Evolutionary conservation across 2,329 filamentous ascomycete species (phyloP), one percentile per base, ranked within the genome.

Genomic region (Reticulascus tulasneorum): DNA sequence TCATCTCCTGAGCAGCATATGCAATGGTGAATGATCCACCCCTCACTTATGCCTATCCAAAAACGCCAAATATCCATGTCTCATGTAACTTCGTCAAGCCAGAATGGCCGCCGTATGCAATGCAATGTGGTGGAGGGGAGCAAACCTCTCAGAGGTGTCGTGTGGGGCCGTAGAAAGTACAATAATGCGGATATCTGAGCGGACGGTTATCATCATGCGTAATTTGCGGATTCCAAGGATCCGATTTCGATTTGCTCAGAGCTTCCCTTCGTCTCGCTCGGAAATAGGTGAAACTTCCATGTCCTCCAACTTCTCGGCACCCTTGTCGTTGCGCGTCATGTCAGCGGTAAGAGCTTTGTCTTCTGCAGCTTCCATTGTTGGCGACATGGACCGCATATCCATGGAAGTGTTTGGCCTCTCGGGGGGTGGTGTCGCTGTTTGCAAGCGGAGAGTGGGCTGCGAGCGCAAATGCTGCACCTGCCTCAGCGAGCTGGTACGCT

Each of bases 401-500:
- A 35, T 47, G 16, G 18, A 34, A 9, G 39, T 36, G 13, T 29
- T 31, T 2, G 37, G 19, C 7, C 32, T 29, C 16, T 40, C 37
- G 9, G 25, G 33, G 10, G 25, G 23, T 15, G 35, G 29, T 7
- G 29, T 25, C 18, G 19, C 46, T 11, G 23, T 30, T 15, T n/a
- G 11, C 4, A 22, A 34, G 23, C 21, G 44, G 5, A 42, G 28
- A 9, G 35, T 28, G n/a, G 41, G 32, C 13, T 33, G 38, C 4
- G 44, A 46, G 15, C 35, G 36, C 4, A 42, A 35, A 9, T 42
- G 26, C 7, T 41, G 35, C 11, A 38, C 17, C 18, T 38, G 40
- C 5, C 60, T 48, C 12, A 60, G 46, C 2, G 60, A 63, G 31
- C 49, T 53, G 27, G 46, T 60, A 10, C 60, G 49, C 15, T 59